phyloP scores from a whole-genome alignment of 108 stramenopile species.

The Cyclotella distinguenda region DNA sequence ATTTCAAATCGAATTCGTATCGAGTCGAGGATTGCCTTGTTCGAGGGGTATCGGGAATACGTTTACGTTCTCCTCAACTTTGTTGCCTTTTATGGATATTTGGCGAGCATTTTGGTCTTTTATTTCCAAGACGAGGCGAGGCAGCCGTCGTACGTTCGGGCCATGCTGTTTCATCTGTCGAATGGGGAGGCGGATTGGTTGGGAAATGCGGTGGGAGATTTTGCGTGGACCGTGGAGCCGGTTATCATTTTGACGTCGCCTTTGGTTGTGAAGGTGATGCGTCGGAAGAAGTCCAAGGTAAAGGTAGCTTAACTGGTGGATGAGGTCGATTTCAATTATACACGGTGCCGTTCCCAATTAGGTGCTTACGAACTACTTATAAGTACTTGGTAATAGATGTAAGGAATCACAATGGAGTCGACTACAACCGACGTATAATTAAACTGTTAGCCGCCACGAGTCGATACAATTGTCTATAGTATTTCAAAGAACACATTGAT shows the following conservation, averaged over 20 bases:
- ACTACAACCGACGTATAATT: too few relatives aligned
- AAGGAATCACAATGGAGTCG: too few relatives aligned
- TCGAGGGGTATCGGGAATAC: conserved; percentile 78
- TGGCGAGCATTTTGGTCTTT: conserved; percentile 59
- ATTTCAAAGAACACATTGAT: too few relatives aligned
- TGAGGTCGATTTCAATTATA: not conserved
- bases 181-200: conserved; percentile 81
- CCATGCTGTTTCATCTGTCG: conserved; percentile 51
- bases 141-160: conserved; percentile 53
- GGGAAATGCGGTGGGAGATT: conserved; percentile 86
- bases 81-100: conserved; percentile 83
- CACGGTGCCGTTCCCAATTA: not conserved
- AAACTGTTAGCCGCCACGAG: too few relatives aligned
- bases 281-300: conserved; percentile 13
- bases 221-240: conserved; percentile 90
- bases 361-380: too few relatives aligned
- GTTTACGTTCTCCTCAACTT: conserved; percentile 81
- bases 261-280: conserved; percentile 22
- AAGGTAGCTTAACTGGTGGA: conserved; percentile 21
- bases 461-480: too few relatives aligned
- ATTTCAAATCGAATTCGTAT: conserved; percentile 18
- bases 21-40: conserved; percentile 30
- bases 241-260: conserved; percentile 67
- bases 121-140: conserved; percentile 63
- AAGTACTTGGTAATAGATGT: too few relatives aligned